A percentile compares a stretch with the other conserved stretches of the same genome.
These are phyloP conservation scores for Setomelanomma holmii DNA, from an alignment of 2,329 filamentous ascomycete genomes.

Conservation along the genomic window DNA sequence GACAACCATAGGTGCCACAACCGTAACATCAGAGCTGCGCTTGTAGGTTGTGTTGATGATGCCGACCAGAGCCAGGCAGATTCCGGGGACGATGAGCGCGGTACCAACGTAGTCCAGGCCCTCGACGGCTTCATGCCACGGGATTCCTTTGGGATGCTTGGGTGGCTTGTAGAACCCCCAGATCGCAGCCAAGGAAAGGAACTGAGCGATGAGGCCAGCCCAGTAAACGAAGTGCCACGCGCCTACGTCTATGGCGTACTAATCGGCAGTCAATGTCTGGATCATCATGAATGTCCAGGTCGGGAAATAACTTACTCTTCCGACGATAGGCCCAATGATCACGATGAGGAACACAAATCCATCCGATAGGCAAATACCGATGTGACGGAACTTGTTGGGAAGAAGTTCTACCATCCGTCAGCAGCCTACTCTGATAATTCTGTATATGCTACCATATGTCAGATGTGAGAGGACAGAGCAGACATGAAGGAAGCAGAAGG, in stretches of 20 bases:
- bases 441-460: too few relatives aligned
- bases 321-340: conserved; percentile 57
- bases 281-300: neutral
- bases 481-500: too few relatives aligned
- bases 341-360: conserved; percentile 54
- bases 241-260: conserved; percentile 4
- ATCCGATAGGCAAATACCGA: conserved; percentile 41
- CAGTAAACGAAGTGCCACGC: conserved; percentile 33
- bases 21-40: conserved; percentile 29
- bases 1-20: conserved; percentile 42
- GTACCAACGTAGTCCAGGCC: conserved; percentile 42
- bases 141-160: conserved; percentile 37
- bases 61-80: conserved; percentile 37
- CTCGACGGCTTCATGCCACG: conserved; percentile 28
- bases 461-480: too few relatives aligned
- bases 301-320: conserved; percentile 37
- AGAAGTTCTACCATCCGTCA: conserved; percentile 4
- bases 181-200: conserved; percentile 26
- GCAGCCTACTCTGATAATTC: too few relatives aligned
- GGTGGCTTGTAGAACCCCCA: conserved; percentile 32
- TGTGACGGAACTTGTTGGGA: conserved; percentile 14
- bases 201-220: conserved; percentile 32
- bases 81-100: conserved; percentile 38
- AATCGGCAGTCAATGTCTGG: neutral
- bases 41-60: conserved; percentile 44